Percentiles rank a stretch among this genome's conserved stretches.
Evolutionary conservation across 1,284 basidiomycete species (phyloP).

Genomic region (Sanghuangporus sanghuang): DNA sequence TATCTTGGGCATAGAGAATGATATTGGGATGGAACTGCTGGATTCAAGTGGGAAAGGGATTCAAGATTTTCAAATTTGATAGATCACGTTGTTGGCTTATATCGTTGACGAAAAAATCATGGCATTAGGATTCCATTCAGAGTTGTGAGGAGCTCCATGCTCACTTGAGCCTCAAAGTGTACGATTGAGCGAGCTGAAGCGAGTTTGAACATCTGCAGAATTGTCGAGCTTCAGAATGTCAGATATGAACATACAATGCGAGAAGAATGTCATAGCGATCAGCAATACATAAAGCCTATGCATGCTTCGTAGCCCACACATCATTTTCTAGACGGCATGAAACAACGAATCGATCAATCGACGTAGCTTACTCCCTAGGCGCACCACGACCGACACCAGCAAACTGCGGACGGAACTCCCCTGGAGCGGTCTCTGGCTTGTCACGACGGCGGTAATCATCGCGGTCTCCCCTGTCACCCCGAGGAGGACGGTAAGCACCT

Average conservation of each 20-base stretch:
- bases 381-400: conserved; percentile 86
- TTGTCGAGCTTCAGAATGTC: background rate
- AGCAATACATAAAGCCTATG: conserved; percentile 4
- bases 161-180: background rate
- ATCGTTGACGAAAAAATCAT: background rate
- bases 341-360: background rate
- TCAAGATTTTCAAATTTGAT: too few relatives aligned
- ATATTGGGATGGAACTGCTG: too few relatives aligned
- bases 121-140: background rate
- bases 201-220: background rate
- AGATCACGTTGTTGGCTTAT: background rate
- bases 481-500: conserved; percentile 82
- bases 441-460: conserved; percentile 77
- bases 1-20: too few relatives aligned
- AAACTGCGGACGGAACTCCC: conserved; percentile 80
- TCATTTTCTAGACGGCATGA: background rate
- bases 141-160: background rate
- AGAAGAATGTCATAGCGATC: conserved; percentile 11
- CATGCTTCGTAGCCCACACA: conserved; percentile 11
- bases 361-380: conserved; percentile 46
- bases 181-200: background rate
- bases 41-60: too few relatives aligned
- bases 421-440: conserved; percentile 75
- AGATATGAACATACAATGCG: background rate
- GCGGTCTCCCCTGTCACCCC: conserved; percentile 63